phyloP scores from a whole-genome alignment of 192 early-diverging fungal genomes.

The Coemansia sp. region DNA sequence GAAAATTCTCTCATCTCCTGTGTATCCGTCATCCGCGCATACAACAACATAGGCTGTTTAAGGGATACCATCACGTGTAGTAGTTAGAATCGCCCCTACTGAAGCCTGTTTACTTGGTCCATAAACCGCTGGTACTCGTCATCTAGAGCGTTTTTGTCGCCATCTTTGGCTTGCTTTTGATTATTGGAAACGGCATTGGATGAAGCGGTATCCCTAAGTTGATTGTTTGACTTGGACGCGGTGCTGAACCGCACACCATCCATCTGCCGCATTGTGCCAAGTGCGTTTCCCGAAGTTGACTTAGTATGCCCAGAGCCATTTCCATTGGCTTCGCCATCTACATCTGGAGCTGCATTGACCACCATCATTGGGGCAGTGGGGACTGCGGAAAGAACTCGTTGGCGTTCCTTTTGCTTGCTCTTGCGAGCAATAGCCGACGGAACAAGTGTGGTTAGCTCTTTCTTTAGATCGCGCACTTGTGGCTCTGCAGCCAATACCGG shows the following conservation, averaged over 20 bases:
- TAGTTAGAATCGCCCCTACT: conserved; percentile 3
- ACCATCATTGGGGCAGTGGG: conserved; percentile 57
- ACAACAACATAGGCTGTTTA: not conserved
- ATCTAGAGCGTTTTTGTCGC: conserved; percentile 34
- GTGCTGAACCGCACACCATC: conserved; percentile 13
- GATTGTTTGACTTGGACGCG: conserved; percentile 3
- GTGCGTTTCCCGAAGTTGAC: conserved; percentile 3
- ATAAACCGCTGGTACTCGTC: conserved; percentile 69
- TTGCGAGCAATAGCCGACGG: conserved; percentile 63
- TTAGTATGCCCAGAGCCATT: conserved; percentile 1
- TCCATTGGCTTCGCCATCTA: conserved; percentile 44
- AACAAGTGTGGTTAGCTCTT: conserved; percentile 72
- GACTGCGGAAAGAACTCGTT: conserved; percentile 37
- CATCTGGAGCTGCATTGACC: conserved; percentile 71
- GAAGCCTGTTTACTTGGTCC: conserved; percentile 53
- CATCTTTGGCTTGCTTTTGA: conserved; percentile 4
- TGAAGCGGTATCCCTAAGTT: not conserved
- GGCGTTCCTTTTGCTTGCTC: conserved; percentile 38
- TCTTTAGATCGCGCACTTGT: conserved; percentile 75
- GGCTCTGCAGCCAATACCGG: conserved; percentile 73
- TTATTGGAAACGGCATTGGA: not conserved
- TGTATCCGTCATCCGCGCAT: no score
- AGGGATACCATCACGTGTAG: conserved; percentile 12
- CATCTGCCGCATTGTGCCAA: conserved; percentile 8
- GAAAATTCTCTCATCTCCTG: no score